Base-by-base conservation (phyloP, 2,329 filamentous ascomycete species). In the Cladorrhinum sp. region DNA sequence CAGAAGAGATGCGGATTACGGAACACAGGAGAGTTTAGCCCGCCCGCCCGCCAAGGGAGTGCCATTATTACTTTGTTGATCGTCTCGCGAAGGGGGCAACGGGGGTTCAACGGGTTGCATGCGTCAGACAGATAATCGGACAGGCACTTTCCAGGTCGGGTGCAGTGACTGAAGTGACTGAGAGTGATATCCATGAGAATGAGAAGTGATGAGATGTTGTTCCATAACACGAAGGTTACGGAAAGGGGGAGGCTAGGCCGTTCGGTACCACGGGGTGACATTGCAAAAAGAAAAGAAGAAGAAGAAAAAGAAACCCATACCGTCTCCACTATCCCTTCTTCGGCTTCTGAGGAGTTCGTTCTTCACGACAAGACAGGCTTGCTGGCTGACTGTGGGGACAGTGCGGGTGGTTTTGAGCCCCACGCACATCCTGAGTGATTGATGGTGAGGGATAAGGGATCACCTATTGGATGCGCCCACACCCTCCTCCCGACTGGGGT, bases 401-500 rank as follows among this genome's bases (percentile, higher is more conserved):
- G n/a, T 45, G 25, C 23, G 52, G 22, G 52, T 36, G 52, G n/a
- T 36, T 55, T 55, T 41, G 36, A 41, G 52, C 36, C 52, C 52
- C 52, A 55, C 38, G 52, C 52, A 41, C 52, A 55, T 55, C 27
- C 36, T 36, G 27, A 23, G 27, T 29, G 38, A 38, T 29, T 54
- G 52, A 24, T 29, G 38, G 38, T 29, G 45, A 20, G 20, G 36
- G 45, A 49, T 49, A n/a, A 22, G 10, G 32, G 32, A 36, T 36
- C 32, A n/a, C n/a, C n/a, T n/a, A 18, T 27, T 24, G 49, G 49
- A 27, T 27, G 16, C 23, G 22, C 6, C 13, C 22, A 50, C 49
- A 45, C 56, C 27, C 50, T 50, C 55, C 49, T 55, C 55, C 57
- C 51, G 50, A 59, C 55, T 29, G 50, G 57, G 61, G 55, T 20